Evolutionary conservation across 331 rosid genomes (phyloP), one percentile per base, ranked within the genome.

Genomic region (Telfairia occidentalis): DNA sequence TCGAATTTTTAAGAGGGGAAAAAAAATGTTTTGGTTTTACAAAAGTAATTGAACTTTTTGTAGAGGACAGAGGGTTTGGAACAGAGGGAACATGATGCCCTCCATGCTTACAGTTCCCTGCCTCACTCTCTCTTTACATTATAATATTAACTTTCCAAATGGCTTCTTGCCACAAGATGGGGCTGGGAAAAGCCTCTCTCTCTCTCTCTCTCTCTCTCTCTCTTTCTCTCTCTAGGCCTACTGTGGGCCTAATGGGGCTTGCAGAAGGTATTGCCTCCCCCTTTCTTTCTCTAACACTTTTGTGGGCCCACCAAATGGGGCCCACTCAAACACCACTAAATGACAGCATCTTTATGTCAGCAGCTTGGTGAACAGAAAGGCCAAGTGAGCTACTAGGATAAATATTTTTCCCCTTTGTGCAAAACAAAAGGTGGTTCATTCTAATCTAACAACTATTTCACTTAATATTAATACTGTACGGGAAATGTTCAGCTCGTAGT

Each of bases 71-170:
- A 84, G 84, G 80, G 86, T 84, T 86, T 82, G 92, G 84, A 84
- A 83, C 75, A 86, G 85, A 88, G 96, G 95, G 91, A 89, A 85
- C 98, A 89, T 81, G 87, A 86, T 88, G 88, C 84, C 87, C 85
- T 87, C 86, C 90, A 87, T 82, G 86, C 80, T 83, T 82, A 81
- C 87, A 81, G 71, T 69, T 76, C 86, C 88, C 81, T 77, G 79
- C 85, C 77, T 83, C 65, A 24, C 73, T 43, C 29, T 15, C 78
- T 59, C 69, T 16, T 11, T 28, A 9, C 24, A 6, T 75, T 75
- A 26, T 43, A 53, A 81, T 79, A 77, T 69, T 23, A 52, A 49
- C 40, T 49, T n/a, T 74, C 37, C 57, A 59, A 50, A 37, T 73
- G 34, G 64, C 54, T 42, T 23, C 52, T 38, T 66, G 32, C 13